Evolutionary conservation across 2,329 filamentous ascomycete species (phyloP), one percentile per base, ranked within the genome.

Genomic region (Elsinoe arachidis): DNA sequence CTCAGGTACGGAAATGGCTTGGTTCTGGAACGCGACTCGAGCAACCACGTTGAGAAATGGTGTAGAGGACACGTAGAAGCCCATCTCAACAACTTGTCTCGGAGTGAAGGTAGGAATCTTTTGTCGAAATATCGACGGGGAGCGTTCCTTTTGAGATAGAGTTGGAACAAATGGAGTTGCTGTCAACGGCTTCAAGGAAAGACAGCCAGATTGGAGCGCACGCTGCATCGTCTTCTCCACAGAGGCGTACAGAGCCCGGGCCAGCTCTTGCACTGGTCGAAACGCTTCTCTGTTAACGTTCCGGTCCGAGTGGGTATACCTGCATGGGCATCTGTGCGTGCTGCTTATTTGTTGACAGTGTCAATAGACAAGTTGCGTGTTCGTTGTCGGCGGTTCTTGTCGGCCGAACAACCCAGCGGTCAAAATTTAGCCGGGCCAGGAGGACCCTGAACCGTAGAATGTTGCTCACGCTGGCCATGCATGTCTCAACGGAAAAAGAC

Each of bases 381-480:
- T 53, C 49, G 49, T 53, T 39, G n/a, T 39, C 26, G 33, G 49
- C 49, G 49, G 30, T 17, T 46, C 41, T 7, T 26, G 49, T 53
- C 49, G 49, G 49, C 49, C 19, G n/a, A 39, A n/a, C 49, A 53
- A 53, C 49, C 49, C 10, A 53, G 37, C 26, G 26, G 33, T 30
- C 46, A 35, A 35, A 11, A 26, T 35, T 17, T 53, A 35, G 26
- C 49, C 33, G 33, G 49, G 49, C 39, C 33, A 53, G 49, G 49
- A 53, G 49, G 49, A 53, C 49, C 34, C 35, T 53, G 49, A 53
- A 53, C 49, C 49, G 49, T 53, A 39, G 33, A 38, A 38, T 37
- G 49, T 35, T 35, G 35, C 49, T 53, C 49, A 53, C 49, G 49
- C 49, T 38, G 49, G 35, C 34, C 34, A 26, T 39, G 49, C 49